Base-by-base conservation (phyloP, 805 yeast species). In the Yarrowia deformans region DNA sequence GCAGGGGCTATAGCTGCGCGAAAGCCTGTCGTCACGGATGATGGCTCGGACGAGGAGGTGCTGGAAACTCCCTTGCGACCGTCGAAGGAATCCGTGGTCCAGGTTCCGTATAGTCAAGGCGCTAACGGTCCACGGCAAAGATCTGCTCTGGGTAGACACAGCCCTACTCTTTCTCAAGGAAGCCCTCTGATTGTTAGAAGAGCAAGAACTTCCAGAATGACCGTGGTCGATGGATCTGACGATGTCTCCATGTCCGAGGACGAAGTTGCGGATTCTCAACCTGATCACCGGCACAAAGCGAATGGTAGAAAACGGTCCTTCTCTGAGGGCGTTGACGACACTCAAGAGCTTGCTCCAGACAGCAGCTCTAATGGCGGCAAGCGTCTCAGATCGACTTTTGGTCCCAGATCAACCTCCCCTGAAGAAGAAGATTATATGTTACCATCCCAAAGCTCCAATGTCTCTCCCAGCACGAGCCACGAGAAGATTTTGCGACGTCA, bases 101-200 rank as follows among this genome's bases (percentile, higher is more conserved):
- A 60, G 19, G 66, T 60, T 1, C 66, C 66, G 7, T 52, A 60
- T 8, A 60, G 66, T n/a, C 66, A 60, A 23, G 66, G n/a, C 1
- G 9, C 49, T 6, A 29, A 16, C 45, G 14, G 8, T 6, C 8
- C 12, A 7, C 37, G n/a, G 18, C 7, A 7, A 6, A 43, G 16
- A 14, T 42, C 64, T 43, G 23, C 16, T 40, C 63, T 40, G 2
- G 64, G 64, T 12, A 56, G 23, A 29, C 49, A 43, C 29, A 56
- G 48, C 7, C 52, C 66, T 2, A 43, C 66, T 19, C 18, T 43
- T 8, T 45, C 66, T 32, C 66, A 60, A 16, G 66, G 66, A n/a
- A 60, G 66, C 42, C 66, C 66, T 8, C 32, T 60, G 35, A 19
- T 60, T 32, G 40, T 23, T 7, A 32, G 52, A 18, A 32, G 66